A percentile compares a stretch with the other conserved stretches of the same genome.
Conservation (phyloP, 495 filamentous ascomycete species). For the Peziza echinospora region DNA sequence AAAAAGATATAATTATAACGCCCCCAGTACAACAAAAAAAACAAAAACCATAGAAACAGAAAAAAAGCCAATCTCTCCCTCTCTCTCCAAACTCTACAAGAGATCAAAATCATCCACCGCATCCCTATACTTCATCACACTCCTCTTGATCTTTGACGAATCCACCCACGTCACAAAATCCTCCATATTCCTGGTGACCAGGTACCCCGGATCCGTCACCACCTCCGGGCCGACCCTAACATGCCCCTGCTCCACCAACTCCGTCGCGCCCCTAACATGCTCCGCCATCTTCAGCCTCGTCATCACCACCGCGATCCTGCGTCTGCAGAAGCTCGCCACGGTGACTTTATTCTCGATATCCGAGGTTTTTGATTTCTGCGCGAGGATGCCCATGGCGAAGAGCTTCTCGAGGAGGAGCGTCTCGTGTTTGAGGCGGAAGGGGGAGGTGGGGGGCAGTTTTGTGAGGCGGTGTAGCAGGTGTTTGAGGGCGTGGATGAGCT, state of each 20-base stretch:
- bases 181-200: conserved; percentile 68
- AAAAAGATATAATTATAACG: too few species aligned
- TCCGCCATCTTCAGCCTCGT: conserved; percentile 73
- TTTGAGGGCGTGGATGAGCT: conserved; percentile 59
- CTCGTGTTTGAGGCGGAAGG: conserved; percentile 60
- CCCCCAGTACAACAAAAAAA: too few species aligned
- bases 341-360: conserved; percentile 71
- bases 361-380: conserved; percentile 47
- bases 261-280: conserved; percentile 57
- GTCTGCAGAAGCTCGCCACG: conserved; percentile 59
- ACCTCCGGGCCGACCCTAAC: conserved; percentile 83
- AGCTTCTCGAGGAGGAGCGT: conserved; percentile 69
- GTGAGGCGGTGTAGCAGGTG: conserved; percentile 74
- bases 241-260: conserved; percentile 87
- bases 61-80: too few species aligned
- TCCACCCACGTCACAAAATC: conserved; percentile 97
- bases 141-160: conserved; percentile 88
- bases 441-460: conserved; percentile 52
- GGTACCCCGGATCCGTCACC: conserved; percentile 61
- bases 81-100: conserved; percentile 29
- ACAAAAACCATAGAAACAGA: too few species aligned
- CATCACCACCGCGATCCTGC: conserved; percentile 71
- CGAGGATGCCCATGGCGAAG: conserved; percentile 69
- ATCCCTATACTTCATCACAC: conserved; percentile 79
- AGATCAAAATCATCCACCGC: conserved; percentile 94